Percentiles rank a stretch among this genome's conserved stretches.
These are phyloP conservation scores for Chalara sp. DNA, from an alignment of 2,329 filamentous ascomycete genomes.

Conservation along the genomic window DNA sequence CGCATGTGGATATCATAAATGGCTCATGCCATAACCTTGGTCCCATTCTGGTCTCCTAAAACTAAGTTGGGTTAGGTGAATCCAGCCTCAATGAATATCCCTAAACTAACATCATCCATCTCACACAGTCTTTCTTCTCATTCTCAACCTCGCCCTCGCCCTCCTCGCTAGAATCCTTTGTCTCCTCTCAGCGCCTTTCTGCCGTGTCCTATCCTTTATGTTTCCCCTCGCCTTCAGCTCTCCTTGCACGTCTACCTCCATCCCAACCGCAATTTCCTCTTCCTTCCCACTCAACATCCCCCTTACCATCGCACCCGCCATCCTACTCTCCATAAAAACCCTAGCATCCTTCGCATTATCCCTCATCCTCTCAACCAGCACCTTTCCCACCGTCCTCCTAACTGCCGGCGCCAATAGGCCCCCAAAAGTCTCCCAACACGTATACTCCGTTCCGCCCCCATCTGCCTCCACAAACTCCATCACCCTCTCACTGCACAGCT, in stretches of 20 bases:
- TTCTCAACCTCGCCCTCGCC: background rate
- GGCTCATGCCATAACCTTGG: too few species aligned
- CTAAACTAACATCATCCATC: too few species aligned
- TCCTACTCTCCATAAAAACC: slow-evolving; percentile 15
- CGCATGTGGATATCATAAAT: too few species aligned
- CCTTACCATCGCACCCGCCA: background rate
- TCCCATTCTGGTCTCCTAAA: too few species aligned
- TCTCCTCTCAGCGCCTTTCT: background rate
- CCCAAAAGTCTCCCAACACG: slow-evolving; percentile 40
- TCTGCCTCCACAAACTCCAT: slow-evolving; percentile 37
- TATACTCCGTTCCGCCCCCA: slow-evolving; percentile 31
- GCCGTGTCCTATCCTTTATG: background rate
- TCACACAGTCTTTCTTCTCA: background rate
- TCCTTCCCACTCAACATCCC: background rate
- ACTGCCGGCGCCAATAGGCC: slow-evolving; percentile 31
- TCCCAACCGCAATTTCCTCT: background rate
- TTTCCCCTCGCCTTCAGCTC: background rate
- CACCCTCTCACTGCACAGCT: slow-evolving; percentile 33
- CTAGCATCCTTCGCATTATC: slow-evolving; percentile 35
- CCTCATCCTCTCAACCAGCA: slow-evolving; percentile 30
- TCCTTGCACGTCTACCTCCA: background rate
- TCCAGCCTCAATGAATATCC: too few species aligned
- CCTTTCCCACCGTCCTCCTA: slow-evolving; percentile 25
- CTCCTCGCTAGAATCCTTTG: background rate
- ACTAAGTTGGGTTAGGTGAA: too few species aligned